These are phyloP conservation scores for Ascochyta fabae DNA, from an alignment of 2,329 filamentous ascomycete species.

Conservation along the genomic window DNA sequence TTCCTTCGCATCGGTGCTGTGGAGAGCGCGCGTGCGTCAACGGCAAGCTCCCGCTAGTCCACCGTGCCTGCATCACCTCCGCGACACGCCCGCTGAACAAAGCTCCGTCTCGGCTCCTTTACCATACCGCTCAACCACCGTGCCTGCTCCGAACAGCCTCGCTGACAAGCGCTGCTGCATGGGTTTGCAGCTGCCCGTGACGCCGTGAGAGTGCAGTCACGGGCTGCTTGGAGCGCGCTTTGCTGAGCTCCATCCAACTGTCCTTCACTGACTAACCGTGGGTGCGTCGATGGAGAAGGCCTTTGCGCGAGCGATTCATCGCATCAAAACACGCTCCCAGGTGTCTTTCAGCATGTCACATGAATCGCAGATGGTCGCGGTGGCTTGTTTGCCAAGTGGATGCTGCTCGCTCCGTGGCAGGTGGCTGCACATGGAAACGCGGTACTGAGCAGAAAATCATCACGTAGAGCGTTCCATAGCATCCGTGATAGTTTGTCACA, in stretches of 20 bases:
- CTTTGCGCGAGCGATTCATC: slow-evolving; percentile 2
- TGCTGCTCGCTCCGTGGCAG: too few species aligned
- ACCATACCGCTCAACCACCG: neutral
- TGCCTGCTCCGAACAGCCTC: too few species aligned
- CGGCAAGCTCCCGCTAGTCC: slow-evolving; percentile 30
- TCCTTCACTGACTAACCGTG: slow-evolving; percentile 3
- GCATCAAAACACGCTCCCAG: neutral
- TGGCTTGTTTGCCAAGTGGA: too few species aligned
- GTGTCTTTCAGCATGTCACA: neutral
- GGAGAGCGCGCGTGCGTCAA: slow-evolving; percentile 12
- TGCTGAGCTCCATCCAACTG: too few species aligned
- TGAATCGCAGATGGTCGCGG: neutral
- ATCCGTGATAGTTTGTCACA: too few species aligned
- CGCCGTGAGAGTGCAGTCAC: too few species aligned
- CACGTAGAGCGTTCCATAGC: too few species aligned
- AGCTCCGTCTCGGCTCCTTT: slow-evolving; percentile 3
- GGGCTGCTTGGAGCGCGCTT: neutral
- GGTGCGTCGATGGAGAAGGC: too few species aligned
- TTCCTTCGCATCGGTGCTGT: slow-evolving; percentile 15
- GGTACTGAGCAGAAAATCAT: too few species aligned
- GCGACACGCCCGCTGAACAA: slow-evolving; percentile 15
- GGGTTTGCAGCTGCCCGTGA: too few species aligned
- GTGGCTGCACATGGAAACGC: too few species aligned
- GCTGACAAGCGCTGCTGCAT: too few species aligned
- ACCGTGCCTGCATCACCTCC: slow-evolving; percentile 18